Evolutionary conservation across 495 filamentous ascomycete species (phyloP).

Genomic region (Hyaloscypha finlandica): DNA sequence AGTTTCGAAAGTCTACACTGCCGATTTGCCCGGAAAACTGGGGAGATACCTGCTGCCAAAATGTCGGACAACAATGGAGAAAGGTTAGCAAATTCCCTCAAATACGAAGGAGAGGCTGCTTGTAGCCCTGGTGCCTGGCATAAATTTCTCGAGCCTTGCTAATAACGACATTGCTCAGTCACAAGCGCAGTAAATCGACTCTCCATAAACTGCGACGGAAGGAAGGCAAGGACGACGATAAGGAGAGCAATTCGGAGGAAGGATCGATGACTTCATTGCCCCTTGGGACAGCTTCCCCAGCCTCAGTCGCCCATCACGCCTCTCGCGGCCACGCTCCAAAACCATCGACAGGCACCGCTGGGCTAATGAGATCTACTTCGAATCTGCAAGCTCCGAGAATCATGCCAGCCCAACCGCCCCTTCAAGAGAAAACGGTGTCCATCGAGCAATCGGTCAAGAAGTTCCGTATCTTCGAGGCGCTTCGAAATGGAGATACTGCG

Average conservation of each 20-base stretch:
- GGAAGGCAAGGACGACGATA: constrained; percentile 49
- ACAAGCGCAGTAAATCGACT: constrained; percentile 54
- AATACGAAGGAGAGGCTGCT: not conserved
- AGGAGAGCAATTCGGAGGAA: constrained; percentile 40
- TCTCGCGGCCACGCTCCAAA: constrained; percentile 42
- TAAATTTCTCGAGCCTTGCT: not conserved
- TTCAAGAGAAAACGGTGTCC: constrained; percentile 45
- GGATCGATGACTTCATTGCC: constrained; percentile 37
- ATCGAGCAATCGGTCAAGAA: constrained; percentile 94
- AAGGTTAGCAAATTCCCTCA: constrained; percentile 14
- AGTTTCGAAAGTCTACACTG: not conserved
- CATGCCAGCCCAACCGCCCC: constrained; percentile 13
- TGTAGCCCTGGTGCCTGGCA: not conserved
- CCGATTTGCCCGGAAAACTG: constrained; percentile 4
- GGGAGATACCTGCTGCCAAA: constrained; percentile 1
- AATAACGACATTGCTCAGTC: constrained; percentile 28
- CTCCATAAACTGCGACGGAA: constrained; percentile 51
- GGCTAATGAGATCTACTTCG: constrained; percentile 32
- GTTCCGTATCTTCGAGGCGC: constrained; percentile 89
- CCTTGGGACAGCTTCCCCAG: constrained; percentile 36
- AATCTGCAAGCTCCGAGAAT: constrained; percentile 24
- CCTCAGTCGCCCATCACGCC: constrained; percentile 39
- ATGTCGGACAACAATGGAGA: constrained; percentile 24
- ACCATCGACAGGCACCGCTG: constrained; percentile 40
- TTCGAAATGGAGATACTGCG: constrained; percentile 86